Evolutionary conservation across 164 flowering plant species (phyloP).

Genomic region (Malania oleifera): DNA sequence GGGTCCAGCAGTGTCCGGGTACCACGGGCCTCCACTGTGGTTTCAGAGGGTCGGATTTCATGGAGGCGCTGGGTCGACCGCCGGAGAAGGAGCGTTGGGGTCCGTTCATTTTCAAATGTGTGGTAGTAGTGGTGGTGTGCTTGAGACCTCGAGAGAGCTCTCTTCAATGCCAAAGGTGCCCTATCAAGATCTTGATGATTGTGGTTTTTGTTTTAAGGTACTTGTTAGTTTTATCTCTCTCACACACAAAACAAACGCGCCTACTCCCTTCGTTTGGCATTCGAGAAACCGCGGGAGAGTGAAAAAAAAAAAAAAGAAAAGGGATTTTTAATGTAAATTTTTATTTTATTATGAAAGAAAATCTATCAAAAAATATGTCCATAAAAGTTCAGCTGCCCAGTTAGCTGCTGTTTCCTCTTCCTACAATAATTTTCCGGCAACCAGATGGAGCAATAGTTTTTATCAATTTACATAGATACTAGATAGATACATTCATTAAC

Average conservation of each 20-base stretch:
- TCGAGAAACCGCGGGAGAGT: background rate
- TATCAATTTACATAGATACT: no score
- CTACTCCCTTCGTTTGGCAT: background rate
- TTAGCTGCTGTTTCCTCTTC: background rate
- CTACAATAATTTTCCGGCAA: background rate
- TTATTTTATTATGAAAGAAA: background rate
- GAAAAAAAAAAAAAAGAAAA: background rate
- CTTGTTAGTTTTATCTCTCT: background rate
- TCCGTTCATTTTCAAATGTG: background rate
- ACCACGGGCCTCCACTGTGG: background rate
- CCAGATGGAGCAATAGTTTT: background rate
- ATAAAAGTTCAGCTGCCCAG: background rate
- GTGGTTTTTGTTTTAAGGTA: conserved; percentile 26
- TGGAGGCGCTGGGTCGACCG: conserved; percentile 7
- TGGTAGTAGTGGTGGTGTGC: conserved; percentile 4
- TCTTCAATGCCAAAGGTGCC: conserved; percentile 43
- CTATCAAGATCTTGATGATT: conserved; percentile 5
- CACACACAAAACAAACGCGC: no score
- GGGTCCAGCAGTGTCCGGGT: conserved; percentile 2
- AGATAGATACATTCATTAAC: no score
- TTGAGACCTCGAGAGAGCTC: conserved; percentile 37
- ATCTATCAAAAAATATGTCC: background rate
- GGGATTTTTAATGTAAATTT: background rate
- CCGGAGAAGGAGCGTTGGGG: conserved; percentile 8
- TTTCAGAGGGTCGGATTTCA: conserved; percentile 8